phyloP scores from a whole-genome alignment of 345 rosid genomes.

The Eutrema japonicum region DNA sequence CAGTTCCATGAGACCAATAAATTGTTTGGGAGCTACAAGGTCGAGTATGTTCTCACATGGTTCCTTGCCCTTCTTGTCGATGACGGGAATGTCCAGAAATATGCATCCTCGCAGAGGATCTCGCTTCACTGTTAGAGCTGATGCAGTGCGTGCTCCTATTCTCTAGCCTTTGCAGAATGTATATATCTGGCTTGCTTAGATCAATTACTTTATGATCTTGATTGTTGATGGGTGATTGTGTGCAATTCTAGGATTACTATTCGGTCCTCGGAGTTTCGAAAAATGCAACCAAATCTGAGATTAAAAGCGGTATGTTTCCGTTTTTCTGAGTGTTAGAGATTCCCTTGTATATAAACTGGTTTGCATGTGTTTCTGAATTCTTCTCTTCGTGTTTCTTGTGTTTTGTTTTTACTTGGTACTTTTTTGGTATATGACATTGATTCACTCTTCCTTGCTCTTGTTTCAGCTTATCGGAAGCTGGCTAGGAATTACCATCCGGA shows the following conservation, averaged over 20 bases:
- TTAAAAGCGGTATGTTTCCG: conserved; percentile 74
- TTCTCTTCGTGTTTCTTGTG: not conserved
- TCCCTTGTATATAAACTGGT: not conserved
- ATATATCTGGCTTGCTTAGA: conserved; percentile 8
- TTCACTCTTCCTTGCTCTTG: conserved; percentile 15
- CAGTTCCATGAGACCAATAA: conserved; percentile 54
- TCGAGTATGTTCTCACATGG: conserved; percentile 66
- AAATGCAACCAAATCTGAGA: conserved; percentile 89
- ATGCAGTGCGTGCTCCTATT: conserved; percentile 60
- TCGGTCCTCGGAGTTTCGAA: conserved; percentile 90
- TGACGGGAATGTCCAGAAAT: conserved; percentile 51
- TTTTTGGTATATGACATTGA: not conserved
- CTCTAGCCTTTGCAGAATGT: not conserved
- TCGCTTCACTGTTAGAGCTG: conserved; percentile 77
- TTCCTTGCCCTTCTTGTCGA: conserved; percentile 56
- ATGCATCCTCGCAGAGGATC: conserved; percentile 56
- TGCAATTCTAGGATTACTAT: conserved; percentile 70
- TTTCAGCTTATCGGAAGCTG: conserved; percentile 93
- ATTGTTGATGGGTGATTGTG: conserved; percentile 3
- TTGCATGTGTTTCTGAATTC: not conserved
- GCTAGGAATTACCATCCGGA: conserved; percentile 97
- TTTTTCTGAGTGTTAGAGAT: conserved; percentile 2
- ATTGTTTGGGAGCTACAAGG: conserved; percentile 58
- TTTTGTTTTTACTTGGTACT: not conserved
- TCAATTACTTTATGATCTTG: conserved; percentile 4